Evolutionary conservation across 371 early-diverging fungal species (phyloP), one percentile per base, ranked within the genome.

Genomic region (Chytridiales sp.): DNA sequence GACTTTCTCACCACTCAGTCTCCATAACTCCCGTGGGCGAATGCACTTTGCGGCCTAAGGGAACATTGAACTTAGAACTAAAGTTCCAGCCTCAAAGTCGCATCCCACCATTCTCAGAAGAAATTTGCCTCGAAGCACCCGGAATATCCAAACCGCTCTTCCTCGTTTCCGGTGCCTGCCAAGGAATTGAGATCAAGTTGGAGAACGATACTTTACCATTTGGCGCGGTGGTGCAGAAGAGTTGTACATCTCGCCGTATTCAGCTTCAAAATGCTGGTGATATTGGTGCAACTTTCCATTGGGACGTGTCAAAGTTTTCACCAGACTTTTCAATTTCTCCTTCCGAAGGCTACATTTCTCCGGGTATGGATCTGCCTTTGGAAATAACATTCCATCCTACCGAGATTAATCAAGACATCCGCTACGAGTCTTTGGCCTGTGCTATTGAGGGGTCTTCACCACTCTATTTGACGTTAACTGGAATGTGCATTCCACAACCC

Each of bases 361-460:
- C 83, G 2, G 77, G 80, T 21, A 77, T 79, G 75, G 80, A 81
- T 15, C 54, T 80, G 4, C 63, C 80, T 24, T 41, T 82, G 26
- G 81, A 82, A 47, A 73, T 82, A 24, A 69, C 72, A 0, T 82
- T 82, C 66, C 81, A 78, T 59, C 83, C 83, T 6, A 40, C 47
- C 3, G 72, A 75, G 41, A 22, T 81, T n/a, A 72, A 74, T 43
- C 71, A 73, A 21, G 81, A 79, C 42, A 74, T 81, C 24, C 68
- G 80, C 3, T 75, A 76, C 47, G 83, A 82, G 31, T 72, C 69
- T 35, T 34, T 81, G 21, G 30, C 49, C 4, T 78, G 81, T 49
- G 21, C 24, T 5, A 57, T 82, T n/a, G 82, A 80, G 42, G 73
- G 74, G 17, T 38, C 63, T 1, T 27, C 32, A 11, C 66, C 77